A percentile compares a stretch with the other conserved stretches of the same genome.
Conservation (phyloP, 305 asterid genomes). For the Plantago rigida region DNA sequence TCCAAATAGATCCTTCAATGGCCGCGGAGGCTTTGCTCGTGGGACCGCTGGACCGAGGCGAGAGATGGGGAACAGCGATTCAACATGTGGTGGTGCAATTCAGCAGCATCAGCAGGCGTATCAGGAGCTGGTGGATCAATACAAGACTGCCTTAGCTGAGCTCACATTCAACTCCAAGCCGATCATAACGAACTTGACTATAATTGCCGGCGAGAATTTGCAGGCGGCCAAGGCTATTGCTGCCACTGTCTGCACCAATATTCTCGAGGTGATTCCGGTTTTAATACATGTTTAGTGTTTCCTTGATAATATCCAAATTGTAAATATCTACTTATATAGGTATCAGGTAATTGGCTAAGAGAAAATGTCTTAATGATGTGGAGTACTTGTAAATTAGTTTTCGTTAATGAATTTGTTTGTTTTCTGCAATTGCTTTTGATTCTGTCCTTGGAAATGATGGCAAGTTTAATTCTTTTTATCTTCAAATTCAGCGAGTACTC, state of each 20-base stretch:
- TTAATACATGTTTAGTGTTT: background rate
- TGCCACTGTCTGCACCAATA: slow-evolving; percentile 54
- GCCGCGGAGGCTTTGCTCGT: slow-evolving; percentile 14
- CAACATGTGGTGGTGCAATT: slow-evolving; percentile 39
- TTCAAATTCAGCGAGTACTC: slow-evolving; percentile 12
- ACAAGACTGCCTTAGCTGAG: slow-evolving; percentile 71
- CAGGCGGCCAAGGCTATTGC: slow-evolving; percentile 75
- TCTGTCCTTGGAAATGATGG: background rate
- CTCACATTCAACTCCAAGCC: slow-evolving; percentile 84
- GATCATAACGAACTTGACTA: slow-evolving; percentile 76
- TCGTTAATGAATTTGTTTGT: slow-evolving; percentile 16
- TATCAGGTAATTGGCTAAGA: slow-evolving; percentile 12
- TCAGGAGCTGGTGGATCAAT: slow-evolving; percentile 70
- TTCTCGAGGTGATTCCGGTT: slow-evolving; percentile 71
- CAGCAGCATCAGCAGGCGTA: slow-evolving; percentile 35
- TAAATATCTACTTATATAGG: no score
- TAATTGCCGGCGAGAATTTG: slow-evolving; percentile 81
- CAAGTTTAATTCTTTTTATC: background rate
- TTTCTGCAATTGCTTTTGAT: background rate
- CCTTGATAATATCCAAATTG: slow-evolving; percentile 22
- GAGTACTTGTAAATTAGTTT: slow-evolving; percentile 18
- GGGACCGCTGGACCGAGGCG: no score
- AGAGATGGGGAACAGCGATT: slow-evolving; percentile 8
- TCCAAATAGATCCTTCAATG: slow-evolving; percentile 22
- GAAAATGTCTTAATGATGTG: slow-evolving; percentile 22